A percentile compares a stretch with the other conserved stretches of the same genome.
phyloP scores from a whole-genome alignment of 1,139 yeast species.

The Zygosaccharomyces sapae region DNA sequence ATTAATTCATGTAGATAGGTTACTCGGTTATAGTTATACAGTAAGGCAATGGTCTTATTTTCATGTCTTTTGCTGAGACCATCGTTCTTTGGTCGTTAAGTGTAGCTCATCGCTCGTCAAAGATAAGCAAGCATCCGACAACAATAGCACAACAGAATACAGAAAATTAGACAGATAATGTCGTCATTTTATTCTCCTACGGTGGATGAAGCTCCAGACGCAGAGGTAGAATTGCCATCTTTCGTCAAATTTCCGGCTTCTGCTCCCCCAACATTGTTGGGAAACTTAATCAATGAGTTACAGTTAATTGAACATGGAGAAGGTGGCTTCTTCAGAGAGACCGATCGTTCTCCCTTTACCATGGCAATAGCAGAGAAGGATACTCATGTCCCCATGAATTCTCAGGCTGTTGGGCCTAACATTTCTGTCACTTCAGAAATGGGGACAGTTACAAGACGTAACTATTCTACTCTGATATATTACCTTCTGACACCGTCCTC shows the following conservation, averaged over 20 bases:
- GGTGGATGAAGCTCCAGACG: constrained; percentile 16
- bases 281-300: constrained; percentile 34
- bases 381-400: constrained; percentile 11
- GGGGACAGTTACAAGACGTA: constrained; percentile 24
- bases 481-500: constrained; percentile 45
- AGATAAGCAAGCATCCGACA: not conserved
- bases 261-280: constrained; percentile 20
- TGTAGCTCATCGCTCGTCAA: not conserved
- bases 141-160: not conserved
- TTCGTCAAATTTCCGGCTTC: constrained; percentile 21
- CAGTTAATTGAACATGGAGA: constrained; percentile 42
- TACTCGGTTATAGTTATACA: not conserved
- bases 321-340: constrained; percentile 50
- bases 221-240: constrained; percentile 13
- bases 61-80: not conserved
- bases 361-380: constrained; percentile 38
- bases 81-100: not conserved
- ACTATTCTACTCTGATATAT: constrained; percentile 45
- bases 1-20: constrained; percentile 1
- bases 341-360: constrained; percentile 44
- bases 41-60: not conserved
- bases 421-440: not conserved
- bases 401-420: not conserved
- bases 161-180: not conserved
- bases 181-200: constrained; percentile 11